Base-by-base conservation (phyloP, 495 filamentous ascomycete genomes). In the Tuber calosporum region DNA sequence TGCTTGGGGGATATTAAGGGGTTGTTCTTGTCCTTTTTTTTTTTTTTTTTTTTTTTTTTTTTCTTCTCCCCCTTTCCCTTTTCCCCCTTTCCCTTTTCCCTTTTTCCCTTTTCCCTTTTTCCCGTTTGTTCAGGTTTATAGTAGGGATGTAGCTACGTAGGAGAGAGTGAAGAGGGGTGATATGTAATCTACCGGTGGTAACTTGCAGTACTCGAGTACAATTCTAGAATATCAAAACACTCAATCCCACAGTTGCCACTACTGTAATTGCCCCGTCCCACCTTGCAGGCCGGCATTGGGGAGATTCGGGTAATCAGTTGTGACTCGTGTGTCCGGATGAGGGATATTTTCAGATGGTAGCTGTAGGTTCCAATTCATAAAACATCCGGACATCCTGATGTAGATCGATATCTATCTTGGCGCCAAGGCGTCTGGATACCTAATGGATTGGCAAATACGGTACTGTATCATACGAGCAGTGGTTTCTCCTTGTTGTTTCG, bases 1-100 rank as follows among this genome's bases (percentile, higher is more conserved):
- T 80, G 30, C 70, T 72, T 22, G 79, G 78, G 39, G 48, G 68
- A 17, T 69, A n/a, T 42, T 69, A 22, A 26, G 8, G 22, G 66
- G 34, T 68, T 38, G 30, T 11, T 4, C 48, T 17, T 19, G 53
- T 62, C 17, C 22, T n/a, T 11, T 13, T 58, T 1, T 53, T 26
- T 4, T 43, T 19, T 43, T 6, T 19, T 45, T 20, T 20, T 17
- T 5, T 45, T 45, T 17, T 45, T 17, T 5, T 6, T 0, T 20
- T 45, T 20, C 42, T 1, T 11, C 19, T 1, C 43, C 42, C n/a
- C n/a, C n/a, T n/a, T n/a, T n/a, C n/a, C n/a, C n/a, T n/a, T n/a
- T n/a, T n/a, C n/a, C n/a, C n/a, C n/a, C n/a, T n/a, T n/a, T n/a
- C n/a, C n/a, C n/a, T 5, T 6, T 0, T 20, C 20, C 6, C 42